phyloP scores from a whole-genome alignment of 768 basidiomycete genomes.

The Boletus speciosus region DNA sequence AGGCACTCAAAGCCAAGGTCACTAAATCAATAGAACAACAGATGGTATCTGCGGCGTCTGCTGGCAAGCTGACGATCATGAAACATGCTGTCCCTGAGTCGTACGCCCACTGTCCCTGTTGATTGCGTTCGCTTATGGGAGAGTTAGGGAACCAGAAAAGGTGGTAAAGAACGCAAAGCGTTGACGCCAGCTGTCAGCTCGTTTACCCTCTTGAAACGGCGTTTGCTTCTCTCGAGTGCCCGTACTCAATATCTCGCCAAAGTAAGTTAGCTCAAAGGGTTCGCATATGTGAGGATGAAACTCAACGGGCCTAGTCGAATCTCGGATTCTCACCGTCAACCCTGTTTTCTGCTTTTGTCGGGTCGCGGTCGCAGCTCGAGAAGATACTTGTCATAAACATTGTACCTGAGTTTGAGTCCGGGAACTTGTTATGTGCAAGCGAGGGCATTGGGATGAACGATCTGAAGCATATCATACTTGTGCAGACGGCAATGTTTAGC shows the following conservation, averaged over 20 bases:
- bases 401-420: neutral
- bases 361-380: neutral
- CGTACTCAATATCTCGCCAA: slow-evolving; percentile 1
- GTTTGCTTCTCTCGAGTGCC: neutral
- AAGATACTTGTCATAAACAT: neutral
- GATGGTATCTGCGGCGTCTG: slow-evolving; percentile 84
- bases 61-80: slow-evolving; percentile 92
- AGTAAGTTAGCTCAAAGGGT: neutral
- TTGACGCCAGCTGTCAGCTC: slow-evolving; percentile 10
- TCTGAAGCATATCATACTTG: slow-evolving; percentile 21
- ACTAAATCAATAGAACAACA: slow-evolving; percentile 89
- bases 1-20: slow-evolving; percentile 88
- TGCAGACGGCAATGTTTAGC: slow-evolving; percentile 11
- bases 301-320: neutral
- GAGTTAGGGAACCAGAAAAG: slow-evolving; percentile 21
- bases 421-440: slow-evolving; percentile 4
- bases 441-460: slow-evolving; percentile 1
- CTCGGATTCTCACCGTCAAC: neutral
- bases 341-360: neutral
- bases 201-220: slow-evolving; percentile 1
- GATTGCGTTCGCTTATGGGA: slow-evolving; percentile 1
- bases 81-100: slow-evolving; percentile 48
- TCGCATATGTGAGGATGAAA: neutral
- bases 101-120: slow-evolving; percentile 15
- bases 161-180: slow-evolving; percentile 14